These are phyloP conservation scores for Lotus japonicus DNA, from an alignment of 306 rosid genomes.

Conservation along the genomic window DNA sequence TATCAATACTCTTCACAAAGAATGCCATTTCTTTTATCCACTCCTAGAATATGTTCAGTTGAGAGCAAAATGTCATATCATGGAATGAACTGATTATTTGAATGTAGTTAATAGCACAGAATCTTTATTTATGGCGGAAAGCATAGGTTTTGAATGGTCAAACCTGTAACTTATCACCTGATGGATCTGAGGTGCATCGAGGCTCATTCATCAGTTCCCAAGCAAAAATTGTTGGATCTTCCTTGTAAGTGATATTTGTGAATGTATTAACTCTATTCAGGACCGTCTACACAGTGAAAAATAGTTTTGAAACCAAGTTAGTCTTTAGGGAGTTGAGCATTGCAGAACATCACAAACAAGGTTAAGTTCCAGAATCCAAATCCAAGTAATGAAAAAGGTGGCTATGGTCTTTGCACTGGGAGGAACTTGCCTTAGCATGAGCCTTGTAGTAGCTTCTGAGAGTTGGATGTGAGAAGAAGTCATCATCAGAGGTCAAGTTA, in stretches of 20 bases:
- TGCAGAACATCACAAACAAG: neutral
- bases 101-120: neutral
- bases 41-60: constrained; percentile 35
- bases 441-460: constrained; percentile 78
- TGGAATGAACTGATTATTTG: neutral
- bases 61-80: constrained; percentile 1
- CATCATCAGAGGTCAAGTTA: constrained; percentile 75
- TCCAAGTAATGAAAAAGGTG: neutral
- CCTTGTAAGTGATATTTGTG: constrained; percentile 82
- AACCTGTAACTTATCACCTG: constrained; percentile 80
- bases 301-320: constrained; percentile 1
- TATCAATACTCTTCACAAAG: constrained; percentile 76
- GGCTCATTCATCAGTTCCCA: constrained; percentile 99
- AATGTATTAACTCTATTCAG: constrained; percentile 74
- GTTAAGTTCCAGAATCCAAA: neutral
- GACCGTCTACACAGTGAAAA: constrained; percentile 48
- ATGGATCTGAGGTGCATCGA: constrained; percentile 76
- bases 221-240: constrained; percentile 86
- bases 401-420: neutral
- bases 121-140: neutral
- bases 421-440: constrained; percentile 67
- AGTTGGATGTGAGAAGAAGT: constrained; percentile 78
- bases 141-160: constrained; percentile 7
- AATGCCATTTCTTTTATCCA: constrained; percentile 96
- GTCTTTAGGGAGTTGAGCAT: neutral